Evolutionary conservation across 1,284 basidiomycete species (phyloP), one percentile per base, ranked within the genome.

Genomic region (Fomitopsis betulina): DNA sequence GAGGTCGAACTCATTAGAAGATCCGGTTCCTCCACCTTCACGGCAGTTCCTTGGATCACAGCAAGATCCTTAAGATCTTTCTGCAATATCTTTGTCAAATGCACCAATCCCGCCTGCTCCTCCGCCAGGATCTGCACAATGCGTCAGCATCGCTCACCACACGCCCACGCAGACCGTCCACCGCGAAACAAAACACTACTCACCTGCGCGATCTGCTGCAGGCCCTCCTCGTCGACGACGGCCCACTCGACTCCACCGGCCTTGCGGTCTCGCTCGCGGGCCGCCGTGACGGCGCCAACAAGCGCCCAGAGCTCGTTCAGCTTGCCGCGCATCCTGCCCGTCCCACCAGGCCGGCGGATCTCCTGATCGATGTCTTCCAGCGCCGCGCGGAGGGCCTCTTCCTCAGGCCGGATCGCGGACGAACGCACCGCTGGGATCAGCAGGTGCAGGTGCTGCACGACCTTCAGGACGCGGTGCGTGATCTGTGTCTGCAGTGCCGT

Each of bases 231-330:
- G 70, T 96, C 93, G 3, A 91, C 88, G 21, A 93, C 89, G 8
- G 88, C 82, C 93, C 93, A 95, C 62, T 86, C 88, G 52, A 80
- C 77, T 37, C 65, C 68, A 0, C 77, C 78, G 2, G 74, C 77
- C 65, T 68, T 78, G 62, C 77, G 72, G 57, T 78, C 82, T 56
- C 80, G 72, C 64, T 89, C 85, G 62, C 78, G 71, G 55, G 81
- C 78, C 1, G 88, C 88, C 60, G 81, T 80, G 17, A 94, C 78
- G 56, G 91, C 87, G n/a, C 91, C 91, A 12, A 94, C 79, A 40
- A 89, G 75, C 13, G 91, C 93, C 93, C 93, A 94, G 27, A 96
- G 76, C 71, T 94, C 93, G 63, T 89, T 90, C 64, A 93, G 68
- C 67, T 88, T 89, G 43, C 84, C 86, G 53, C 86, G 85, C 70